Percentiles rank a stretch among this genome's conserved stretches.
Conservation (phyloP, 75 land plant species). For the Sequoia sempervirens region DNA sequence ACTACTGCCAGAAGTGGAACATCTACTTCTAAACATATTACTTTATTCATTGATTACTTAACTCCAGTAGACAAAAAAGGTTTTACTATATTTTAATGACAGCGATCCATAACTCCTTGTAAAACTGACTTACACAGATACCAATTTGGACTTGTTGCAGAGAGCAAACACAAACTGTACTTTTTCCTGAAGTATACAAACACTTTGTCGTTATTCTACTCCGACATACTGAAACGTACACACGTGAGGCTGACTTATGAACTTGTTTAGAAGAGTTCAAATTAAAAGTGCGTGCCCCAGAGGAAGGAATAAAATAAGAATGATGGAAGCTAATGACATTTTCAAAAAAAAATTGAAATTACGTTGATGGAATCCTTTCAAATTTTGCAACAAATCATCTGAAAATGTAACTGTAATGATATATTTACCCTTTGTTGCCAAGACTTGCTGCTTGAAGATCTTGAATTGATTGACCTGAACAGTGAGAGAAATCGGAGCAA, state of each 20-base stretch:
- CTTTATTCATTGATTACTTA: neutral
- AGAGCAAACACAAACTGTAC: neutral
- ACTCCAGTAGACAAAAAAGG: neutral
- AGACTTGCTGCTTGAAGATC: conserved; percentile 30
- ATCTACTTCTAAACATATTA: neutral
- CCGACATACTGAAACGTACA: no score
- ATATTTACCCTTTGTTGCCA: neutral
- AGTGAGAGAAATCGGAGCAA: conserved; percentile 45
- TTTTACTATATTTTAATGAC: neutral
- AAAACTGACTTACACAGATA: neutral
- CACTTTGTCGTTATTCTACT: neutral
- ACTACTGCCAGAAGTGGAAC: neutral
- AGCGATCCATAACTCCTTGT: neutral
- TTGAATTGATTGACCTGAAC: conserved; percentile 38
- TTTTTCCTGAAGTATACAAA: neutral
- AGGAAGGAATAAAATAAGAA: no score
- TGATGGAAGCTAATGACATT: no score
- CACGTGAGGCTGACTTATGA: neutral
- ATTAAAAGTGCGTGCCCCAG: no score
- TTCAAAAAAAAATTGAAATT: no score
- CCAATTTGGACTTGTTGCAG: neutral
- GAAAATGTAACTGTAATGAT: neutral
- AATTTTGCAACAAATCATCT: neutral
- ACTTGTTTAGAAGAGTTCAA: neutral
- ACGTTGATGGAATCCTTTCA: no score